Percentiles rank a stretch among this genome's conserved stretches.
phyloP scores from a whole-genome alignment of 2,329 filamentous ascomycete species.

The Alternaria viburni region DNA sequence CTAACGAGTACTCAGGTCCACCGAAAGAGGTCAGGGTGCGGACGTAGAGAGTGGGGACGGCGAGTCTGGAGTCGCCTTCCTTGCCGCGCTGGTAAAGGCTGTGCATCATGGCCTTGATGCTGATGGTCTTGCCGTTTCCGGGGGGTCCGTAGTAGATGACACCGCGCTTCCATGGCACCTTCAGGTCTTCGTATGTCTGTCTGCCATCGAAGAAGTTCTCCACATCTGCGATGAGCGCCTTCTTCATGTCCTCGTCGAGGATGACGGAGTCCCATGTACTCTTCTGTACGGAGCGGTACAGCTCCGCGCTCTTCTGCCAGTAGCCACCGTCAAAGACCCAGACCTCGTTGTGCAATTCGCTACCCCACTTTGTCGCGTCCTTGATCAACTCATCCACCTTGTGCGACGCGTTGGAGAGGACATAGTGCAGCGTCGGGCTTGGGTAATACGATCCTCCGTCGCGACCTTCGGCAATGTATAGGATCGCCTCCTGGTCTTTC shows the following conservation, averaged over 20 bases:
- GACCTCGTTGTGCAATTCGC: slow-evolving; percentile 67
- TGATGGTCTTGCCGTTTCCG: slow-evolving; percentile 72
- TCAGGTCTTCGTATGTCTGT: slow-evolving; percentile 64
- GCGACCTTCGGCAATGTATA: slow-evolving; percentile 52
- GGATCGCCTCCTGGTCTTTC: slow-evolving; percentile 51
- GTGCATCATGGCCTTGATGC: slow-evolving; percentile 74
- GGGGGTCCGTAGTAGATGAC: slow-evolving; percentile 72
- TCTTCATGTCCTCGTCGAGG: slow-evolving; percentile 69
- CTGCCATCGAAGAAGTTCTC: slow-evolving; percentile 67
- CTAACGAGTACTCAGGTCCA: slow-evolving; percentile 62
- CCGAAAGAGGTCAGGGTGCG: slow-evolving; percentile 53
- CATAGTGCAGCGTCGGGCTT: slow-evolving; percentile 48
- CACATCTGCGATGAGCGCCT: slow-evolving; percentile 67
- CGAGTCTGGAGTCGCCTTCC: slow-evolving; percentile 34
- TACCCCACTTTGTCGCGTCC: slow-evolving; percentile 61
- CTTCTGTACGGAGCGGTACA: slow-evolving; percentile 59
- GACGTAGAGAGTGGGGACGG: slow-evolving; percentile 64
- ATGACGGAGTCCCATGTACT: slow-evolving; percentile 71
- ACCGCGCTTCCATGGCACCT: slow-evolving; percentile 74
- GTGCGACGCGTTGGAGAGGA: slow-evolving; percentile 47
- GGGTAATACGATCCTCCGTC: slow-evolving; percentile 48
- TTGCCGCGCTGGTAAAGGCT: slow-evolving; percentile 61
- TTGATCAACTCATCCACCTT: slow-evolving; percentile 60
- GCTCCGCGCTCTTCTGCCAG: slow-evolving; percentile 68
- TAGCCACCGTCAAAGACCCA: slow-evolving; percentile 69